Conservation (phyloP, 805 yeast species). For the Candida quercuum region DNA sequence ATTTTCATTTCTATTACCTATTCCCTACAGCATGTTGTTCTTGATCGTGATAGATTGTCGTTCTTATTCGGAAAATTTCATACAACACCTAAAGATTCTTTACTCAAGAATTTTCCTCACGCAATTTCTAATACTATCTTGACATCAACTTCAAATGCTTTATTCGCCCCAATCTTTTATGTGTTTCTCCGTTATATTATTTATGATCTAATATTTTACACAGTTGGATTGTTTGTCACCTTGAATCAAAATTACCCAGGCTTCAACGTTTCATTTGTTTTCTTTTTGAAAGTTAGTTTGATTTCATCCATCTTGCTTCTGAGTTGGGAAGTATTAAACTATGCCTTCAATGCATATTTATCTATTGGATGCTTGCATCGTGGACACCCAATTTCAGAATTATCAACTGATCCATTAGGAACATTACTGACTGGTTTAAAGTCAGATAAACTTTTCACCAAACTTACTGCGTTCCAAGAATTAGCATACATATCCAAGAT, state of each 20-base stretch:
- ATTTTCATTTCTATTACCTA: slow-evolving; percentile 38
- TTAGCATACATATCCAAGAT: slow-evolving; percentile 58
- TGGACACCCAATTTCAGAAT: slow-evolving; percentile 52
- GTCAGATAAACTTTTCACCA: slow-evolving; percentile 43
- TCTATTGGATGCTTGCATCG: slow-evolving; percentile 70
- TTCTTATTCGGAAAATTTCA: slow-evolving; percentile 36
- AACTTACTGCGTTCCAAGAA: slow-evolving; percentile 72
- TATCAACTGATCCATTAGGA: slow-evolving; percentile 55
- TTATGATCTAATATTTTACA: slow-evolving; percentile 33
- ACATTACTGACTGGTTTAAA: slow-evolving; percentile 61
- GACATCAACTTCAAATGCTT: slow-evolving; percentile 22
- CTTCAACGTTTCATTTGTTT: slow-evolving; percentile 27
- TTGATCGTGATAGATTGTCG: slow-evolving; percentile 50
- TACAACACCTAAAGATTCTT: slow-evolving; percentile 31
- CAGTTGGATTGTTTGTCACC: slow-evolving; percentile 26
- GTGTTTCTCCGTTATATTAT: slow-evolving; percentile 34
- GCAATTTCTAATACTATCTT: slow-evolving; percentile 35
- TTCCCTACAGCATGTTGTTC: slow-evolving; percentile 42
- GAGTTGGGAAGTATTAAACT: slow-evolving; percentile 52
- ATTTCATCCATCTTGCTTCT: slow-evolving; percentile 32
- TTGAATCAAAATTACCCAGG: slow-evolving; percentile 38
- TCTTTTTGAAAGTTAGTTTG: slow-evolving; percentile 26
- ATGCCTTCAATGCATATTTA: slow-evolving; percentile 58
- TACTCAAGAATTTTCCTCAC: slow-evolving; percentile 22
- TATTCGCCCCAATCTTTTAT: slow-evolving; percentile 35